Conservation (phyloP, 2,329 filamentous ascomycete species). For the Monosporascus sp. region DNA sequence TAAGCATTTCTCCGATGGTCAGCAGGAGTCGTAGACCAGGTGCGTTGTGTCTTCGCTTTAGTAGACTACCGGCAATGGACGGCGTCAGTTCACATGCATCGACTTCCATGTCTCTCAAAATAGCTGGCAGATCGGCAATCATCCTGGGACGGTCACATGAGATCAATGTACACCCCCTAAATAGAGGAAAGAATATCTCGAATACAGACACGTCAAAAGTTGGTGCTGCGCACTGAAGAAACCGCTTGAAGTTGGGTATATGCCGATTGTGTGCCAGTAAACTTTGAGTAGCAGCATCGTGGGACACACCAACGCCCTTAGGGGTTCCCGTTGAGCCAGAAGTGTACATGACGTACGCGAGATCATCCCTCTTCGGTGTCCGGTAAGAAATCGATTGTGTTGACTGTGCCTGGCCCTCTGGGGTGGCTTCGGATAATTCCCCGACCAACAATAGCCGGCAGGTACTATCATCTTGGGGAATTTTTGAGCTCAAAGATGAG, state of each 20-base stretch:
- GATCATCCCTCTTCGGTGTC: conserved; percentile 26
- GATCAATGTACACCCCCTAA: conserved; percentile 67
- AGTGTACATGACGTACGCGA: conserved; percentile 92
- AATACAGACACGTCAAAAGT: conserved; percentile 95
- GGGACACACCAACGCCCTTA: conserved; percentile 81
- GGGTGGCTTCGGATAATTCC: conserved; percentile 8
- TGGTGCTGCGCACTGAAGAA: conserved; percentile 86
- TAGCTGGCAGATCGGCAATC: conserved; percentile 66
- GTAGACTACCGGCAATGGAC: conserved; percentile 73
- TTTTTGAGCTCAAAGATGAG: conserved; percentile 34
- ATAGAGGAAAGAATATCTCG: conserved; percentile 86
- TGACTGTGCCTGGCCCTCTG: neutral
- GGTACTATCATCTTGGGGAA: conserved; percentile 27
- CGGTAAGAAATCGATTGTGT: neutral
- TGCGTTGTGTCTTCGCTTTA: conserved; percentile 61
- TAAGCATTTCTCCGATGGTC: conserved; percentile 93
- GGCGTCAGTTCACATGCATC: conserved; percentile 88
- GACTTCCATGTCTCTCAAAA: conserved; percentile 59
- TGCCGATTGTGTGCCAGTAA: conserved; percentile 74
- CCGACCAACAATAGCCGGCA: conserved; percentile 34
- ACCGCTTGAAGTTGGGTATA: conserved; percentile 70
- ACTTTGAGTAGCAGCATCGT: conserved; percentile 74
- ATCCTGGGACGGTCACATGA: conserved; percentile 63
- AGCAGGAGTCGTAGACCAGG: conserved; percentile 66
- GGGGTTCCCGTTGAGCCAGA: conserved; percentile 85